A percentile compares a stretch with the other conserved stretches of the same genome.
Evolutionary conservation across 1,139 yeast species (phyloP).

Genomic region (Geotrichum citri-aurantii): DNA sequence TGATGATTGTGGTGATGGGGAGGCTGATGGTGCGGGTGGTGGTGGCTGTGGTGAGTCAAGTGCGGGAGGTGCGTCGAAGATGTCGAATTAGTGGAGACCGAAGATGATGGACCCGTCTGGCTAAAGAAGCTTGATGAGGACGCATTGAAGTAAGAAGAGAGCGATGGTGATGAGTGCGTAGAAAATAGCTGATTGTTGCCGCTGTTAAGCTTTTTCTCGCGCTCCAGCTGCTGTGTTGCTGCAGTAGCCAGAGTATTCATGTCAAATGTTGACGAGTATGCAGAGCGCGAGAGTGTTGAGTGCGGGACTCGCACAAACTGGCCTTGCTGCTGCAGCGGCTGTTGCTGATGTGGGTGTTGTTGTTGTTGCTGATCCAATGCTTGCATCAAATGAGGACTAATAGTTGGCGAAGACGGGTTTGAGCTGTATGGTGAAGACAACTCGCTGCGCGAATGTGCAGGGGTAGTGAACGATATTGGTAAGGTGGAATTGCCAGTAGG

Average conservation of each 20-base stretch:
- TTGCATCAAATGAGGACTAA: background rate
- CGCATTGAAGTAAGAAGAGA: slow-evolving; percentile 49
- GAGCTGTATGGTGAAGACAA: background rate
- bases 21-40: slow-evolving; percentile 33
- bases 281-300: background rate
- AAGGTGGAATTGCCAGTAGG: slow-evolving; percentile 7
- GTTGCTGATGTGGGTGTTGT: background rate
- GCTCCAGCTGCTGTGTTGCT: slow-evolving; percentile 70
- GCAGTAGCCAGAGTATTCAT: slow-evolving; percentile 73
- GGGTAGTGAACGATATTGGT: background rate
- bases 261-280: background rate
- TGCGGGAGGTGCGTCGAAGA: slow-evolving; percentile 3
- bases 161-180: slow-evolving; percentile 56
- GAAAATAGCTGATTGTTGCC: background rate
- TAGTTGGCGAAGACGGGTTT: background rate
- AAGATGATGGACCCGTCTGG: background rate
- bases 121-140: background rate
- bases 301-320: background rate
- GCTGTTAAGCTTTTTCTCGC: slow-evolving; percentile 30
- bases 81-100: background rate
- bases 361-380: background rate
- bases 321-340: background rate
- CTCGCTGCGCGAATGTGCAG: background rate
- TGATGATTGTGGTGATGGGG: slow-evolving; percentile 22
- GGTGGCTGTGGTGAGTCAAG: slow-evolving; percentile 27